phyloP scores from a whole-genome alignment of 768 basidiomycete genomes.

The Collybia nuda region DNA sequence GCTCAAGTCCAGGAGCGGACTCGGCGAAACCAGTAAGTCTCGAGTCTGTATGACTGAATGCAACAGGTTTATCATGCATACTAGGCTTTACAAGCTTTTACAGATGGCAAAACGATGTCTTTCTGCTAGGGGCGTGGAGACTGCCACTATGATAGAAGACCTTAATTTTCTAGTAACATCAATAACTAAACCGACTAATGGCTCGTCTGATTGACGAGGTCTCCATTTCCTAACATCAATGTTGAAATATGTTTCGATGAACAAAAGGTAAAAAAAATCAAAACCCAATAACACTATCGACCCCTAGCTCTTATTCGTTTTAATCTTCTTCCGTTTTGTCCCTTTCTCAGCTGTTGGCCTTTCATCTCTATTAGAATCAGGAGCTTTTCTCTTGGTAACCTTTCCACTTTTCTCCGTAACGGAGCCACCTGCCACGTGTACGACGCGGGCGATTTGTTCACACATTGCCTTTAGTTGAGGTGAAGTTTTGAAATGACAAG shows the following conservation, averaged over 20 bases:
- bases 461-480: conserved; percentile 61
- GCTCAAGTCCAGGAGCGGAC: conserved; percentile 47
- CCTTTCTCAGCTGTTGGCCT: conserved; percentile 23
- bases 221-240: no score
- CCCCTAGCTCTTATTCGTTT: conserved; percentile 30
- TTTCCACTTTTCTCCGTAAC: conserved; percentile 9
- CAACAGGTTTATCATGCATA: neutral
- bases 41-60: neutral
- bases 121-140: neutral
- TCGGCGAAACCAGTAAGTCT: conserved; percentile 47
- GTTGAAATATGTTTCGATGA: no score
- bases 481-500: conserved; percentile 64
- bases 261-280: no score
- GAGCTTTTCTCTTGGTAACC: conserved; percentile 39
- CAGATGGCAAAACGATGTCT: conserved; percentile 1
- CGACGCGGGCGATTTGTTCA: conserved; percentile 50
- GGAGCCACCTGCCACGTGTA: conserved; percentile 9
- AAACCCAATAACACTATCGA: no score
- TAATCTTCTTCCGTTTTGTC: conserved; percentile 42
- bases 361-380: conserved; percentile 21
- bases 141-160: neutral
- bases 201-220: no score
- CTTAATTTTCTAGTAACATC: neutral
- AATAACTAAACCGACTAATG: no score
- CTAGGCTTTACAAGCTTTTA: conserved; percentile 12